phyloP scores from a whole-genome alignment of 2,329 filamentous ascomycete genomes.

The Dactylellina leptospora region DNA sequence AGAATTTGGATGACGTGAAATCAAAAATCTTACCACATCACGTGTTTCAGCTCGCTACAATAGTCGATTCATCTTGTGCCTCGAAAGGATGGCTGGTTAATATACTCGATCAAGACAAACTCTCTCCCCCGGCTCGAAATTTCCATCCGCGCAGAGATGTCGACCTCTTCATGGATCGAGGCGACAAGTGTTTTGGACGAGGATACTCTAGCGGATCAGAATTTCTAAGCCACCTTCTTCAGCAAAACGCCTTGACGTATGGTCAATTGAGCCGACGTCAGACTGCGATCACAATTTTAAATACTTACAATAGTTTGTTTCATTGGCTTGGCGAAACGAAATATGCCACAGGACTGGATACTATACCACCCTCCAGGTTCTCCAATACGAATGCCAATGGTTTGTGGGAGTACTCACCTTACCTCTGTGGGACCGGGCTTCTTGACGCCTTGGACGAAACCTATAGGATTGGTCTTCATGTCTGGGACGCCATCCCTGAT shows the following conservation, averaged over 20 bases:
- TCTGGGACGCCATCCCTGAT: constrained; percentile 63
- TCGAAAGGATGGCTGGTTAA: constrained; percentile 63
- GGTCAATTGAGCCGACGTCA: not conserved
- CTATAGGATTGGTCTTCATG: constrained; percentile 59
- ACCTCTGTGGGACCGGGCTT: constrained; percentile 64
- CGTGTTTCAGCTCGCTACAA: constrained; percentile 65
- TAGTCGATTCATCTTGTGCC: constrained; percentile 64
- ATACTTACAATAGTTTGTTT: not conserved
- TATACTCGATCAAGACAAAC: constrained; percentile 59
- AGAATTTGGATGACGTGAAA: constrained; percentile 60
- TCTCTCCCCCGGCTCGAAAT: constrained; percentile 58
- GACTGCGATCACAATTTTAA: not conserved
- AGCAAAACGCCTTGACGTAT: not conserved
- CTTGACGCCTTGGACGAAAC: constrained; percentile 62
- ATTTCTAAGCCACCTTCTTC: not conserved
- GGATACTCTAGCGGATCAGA: constrained; percentile 59
- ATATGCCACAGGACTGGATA: constrained; percentile 59
- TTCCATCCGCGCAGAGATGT: constrained; percentile 62
- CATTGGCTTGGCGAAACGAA: constrained; percentile 59
- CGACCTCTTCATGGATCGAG: constrained; percentile 62
- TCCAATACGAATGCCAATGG: constrained; percentile 61
- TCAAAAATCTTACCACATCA: constrained; percentile 63
- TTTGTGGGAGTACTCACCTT: constrained; percentile 65
- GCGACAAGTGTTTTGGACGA: constrained; percentile 55
- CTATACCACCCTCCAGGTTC: constrained; percentile 62